A percentile compares a stretch with the other conserved stretches of the same genome.
These are phyloP conservation scores for Erythrophleum fordii DNA, from an alignment of 306 rosid species.

Conservation along the genomic window DNA sequence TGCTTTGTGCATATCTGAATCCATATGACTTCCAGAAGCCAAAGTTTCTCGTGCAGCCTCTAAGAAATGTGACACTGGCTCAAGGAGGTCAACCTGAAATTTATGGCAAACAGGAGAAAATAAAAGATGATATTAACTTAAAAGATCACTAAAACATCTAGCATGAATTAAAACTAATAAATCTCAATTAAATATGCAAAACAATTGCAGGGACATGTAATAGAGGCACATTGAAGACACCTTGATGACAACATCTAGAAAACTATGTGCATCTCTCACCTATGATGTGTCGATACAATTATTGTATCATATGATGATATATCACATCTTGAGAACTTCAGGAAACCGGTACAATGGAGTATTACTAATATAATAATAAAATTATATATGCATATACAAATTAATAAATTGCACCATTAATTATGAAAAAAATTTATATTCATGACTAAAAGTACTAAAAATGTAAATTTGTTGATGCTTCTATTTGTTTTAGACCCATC, in stretches of 20 bases:
- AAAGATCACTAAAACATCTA: constrained; percentile 27
- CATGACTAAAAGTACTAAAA: not conserved
- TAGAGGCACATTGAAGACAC: constrained; percentile 2
- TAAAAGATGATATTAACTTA: constrained; percentile 16
- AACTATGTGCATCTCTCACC: constrained; percentile 18
- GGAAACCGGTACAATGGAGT: not conserved
- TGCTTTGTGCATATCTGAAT: constrained; percentile 69
- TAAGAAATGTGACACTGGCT: constrained; percentile 94
- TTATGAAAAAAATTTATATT: not conserved
- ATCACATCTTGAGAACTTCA: not conserved
- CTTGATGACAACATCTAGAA: constrained; percentile 20
- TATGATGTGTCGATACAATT: not conserved
- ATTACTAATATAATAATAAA: not conserved
- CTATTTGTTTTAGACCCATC: not conserved
- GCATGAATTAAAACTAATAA: not conserved
- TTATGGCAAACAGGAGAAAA: constrained; percentile 18
- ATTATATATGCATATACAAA: not conserved
- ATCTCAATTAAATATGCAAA: constrained; percentile 4
- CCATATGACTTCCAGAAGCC: constrained; percentile 54
- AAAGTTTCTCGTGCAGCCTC: constrained; percentile 83
- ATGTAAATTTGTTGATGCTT: not conserved
- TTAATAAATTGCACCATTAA: not conserved
- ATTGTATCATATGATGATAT: not conserved
- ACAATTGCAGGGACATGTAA: not conserved
- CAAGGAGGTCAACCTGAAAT: constrained; percentile 93